These are phyloP conservation scores for Parasitella parasitica DNA, from an alignment of 371 early-diverging fungal genomes.

Conservation along the genomic window DNA sequence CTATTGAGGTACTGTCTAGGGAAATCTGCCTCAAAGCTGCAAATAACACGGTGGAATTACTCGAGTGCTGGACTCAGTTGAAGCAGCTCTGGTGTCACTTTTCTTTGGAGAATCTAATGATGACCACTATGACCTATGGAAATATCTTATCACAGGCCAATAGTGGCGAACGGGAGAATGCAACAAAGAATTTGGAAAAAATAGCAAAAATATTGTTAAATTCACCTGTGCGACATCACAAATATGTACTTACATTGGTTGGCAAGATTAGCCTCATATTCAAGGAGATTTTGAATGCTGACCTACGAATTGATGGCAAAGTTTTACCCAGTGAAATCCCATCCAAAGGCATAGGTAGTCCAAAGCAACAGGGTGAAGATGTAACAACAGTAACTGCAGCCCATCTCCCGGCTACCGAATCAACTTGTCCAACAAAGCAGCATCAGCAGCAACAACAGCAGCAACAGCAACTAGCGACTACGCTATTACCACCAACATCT, in stretches of 20 bases:
- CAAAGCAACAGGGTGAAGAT: not conserved
- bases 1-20: conserved; percentile 31
- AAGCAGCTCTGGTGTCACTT: conserved; percentile 52
- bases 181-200: conserved; percentile 25
- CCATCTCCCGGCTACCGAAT: not conserved
- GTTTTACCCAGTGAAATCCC: not conserved
- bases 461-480: no score
- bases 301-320: not conserved
- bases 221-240: conserved; percentile 45
- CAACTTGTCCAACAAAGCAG: not conserved
- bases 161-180: conserved; percentile 9
- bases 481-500: not conserved
- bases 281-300: not conserved
- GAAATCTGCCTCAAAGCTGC: conserved; percentile 37
- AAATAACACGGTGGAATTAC: conserved; percentile 34
- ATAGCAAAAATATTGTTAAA: conserved; percentile 23
- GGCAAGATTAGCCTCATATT: conserved; percentile 24
- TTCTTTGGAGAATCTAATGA: conserved; percentile 44
- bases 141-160: conserved; percentile 23
- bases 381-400: not conserved
- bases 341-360: not conserved
- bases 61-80: conserved; percentile 43
- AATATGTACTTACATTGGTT: conserved; percentile 31
- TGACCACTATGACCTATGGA: conserved; percentile 35
- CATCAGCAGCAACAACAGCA: not conserved